These are phyloP conservation scores for Carpinus viminea DNA, from an alignment of 306 rosid genomes.

Conservation along the genomic window DNA sequence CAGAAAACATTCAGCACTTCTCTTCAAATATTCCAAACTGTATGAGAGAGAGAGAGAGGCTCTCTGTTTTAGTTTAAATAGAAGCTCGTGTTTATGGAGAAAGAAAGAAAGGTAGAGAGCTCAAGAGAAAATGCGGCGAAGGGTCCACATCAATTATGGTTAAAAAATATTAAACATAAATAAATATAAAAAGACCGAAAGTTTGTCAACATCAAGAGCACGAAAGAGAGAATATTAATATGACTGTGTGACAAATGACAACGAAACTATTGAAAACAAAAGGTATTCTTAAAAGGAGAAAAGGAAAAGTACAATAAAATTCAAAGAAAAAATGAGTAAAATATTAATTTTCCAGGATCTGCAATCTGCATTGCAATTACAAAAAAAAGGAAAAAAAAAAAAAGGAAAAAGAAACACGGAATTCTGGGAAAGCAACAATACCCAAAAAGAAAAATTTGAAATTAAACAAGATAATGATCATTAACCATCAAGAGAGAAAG, in stretches of 20 bases:
- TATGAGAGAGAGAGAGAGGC: neutral
- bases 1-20: neutral
- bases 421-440: neutral
- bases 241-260: neutral
- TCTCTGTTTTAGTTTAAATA: slow-evolving; percentile 32
- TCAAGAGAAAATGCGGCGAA: slow-evolving; percentile 16
- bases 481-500: neutral
- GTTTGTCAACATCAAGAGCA: slow-evolving; percentile 8
- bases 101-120: slow-evolving; percentile 2
- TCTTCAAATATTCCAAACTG: slow-evolving; percentile 6
- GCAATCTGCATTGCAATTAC: neutral
- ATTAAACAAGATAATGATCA: neutral
- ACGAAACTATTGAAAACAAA: neutral
- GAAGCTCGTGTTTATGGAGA: slow-evolving; percentile 31
- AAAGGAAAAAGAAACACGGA: neutral
- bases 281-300: neutral
- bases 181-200: neutral
- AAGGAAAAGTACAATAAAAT: neutral
- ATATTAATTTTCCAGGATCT: neutral
- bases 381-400: no score
- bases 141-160: slow-evolving; percentile 21
- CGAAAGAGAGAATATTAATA: neutral
- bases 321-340: neutral
- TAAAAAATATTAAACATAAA: neutral
- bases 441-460: neutral